Base-by-base conservation (phyloP, 495 filamentous ascomycete genomes). In the Lentithecium fluviatile region DNA sequence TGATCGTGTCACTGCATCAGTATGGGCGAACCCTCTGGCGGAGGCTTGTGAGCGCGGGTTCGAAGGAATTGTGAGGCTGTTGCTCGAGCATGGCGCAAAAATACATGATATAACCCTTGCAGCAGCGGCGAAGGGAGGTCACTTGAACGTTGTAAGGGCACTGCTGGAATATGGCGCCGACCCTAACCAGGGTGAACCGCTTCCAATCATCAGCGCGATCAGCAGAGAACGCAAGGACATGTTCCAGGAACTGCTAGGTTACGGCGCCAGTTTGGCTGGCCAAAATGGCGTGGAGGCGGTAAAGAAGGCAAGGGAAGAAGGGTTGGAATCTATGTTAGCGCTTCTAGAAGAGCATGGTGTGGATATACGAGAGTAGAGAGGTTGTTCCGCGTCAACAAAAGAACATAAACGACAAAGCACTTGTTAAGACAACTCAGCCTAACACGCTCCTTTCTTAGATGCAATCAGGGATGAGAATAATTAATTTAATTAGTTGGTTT, bases 311-410 rank as follows among this genome's bases (percentile, higher is more conserved):
- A 43, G 19, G 40, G 40, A 43, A 43, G 40, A 43, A 15, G 40
- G 40, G 3, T 43, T 43, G 13, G 13, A 5, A 13, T n/a, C 40
- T 20, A 43, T 43, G 40, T 13, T 43, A 6, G 19, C 13, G 40
- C 40, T 43, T 43, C 40, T 43, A 15, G 40, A 43, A 43, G 40
- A 43, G 13, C 19, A 43, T 43, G 40, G 40, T n/a, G 40, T 43
- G 5, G 15, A 32, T 32, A 32, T 32, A 32, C 29, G 10, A 4
- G 29, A 32, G 10, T 32, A 10, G 10, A 32, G 4, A 32, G 10
- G 29, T 32, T 49, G n/a, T n/a, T n/a, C n/a, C n/a, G n/a, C n/a
- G n/a, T n/a, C n/a, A n/a, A n/a, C n/a, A n/a, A n/a, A n/a, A n/a
- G n/a, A n/a, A n/a, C n/a, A n/a, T n/a, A n/a, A n/a, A n/a, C n/a